Conservation (phyloP, 2,329 filamentous ascomycete genomes). For the Camptophora hylomeconis region DNA sequence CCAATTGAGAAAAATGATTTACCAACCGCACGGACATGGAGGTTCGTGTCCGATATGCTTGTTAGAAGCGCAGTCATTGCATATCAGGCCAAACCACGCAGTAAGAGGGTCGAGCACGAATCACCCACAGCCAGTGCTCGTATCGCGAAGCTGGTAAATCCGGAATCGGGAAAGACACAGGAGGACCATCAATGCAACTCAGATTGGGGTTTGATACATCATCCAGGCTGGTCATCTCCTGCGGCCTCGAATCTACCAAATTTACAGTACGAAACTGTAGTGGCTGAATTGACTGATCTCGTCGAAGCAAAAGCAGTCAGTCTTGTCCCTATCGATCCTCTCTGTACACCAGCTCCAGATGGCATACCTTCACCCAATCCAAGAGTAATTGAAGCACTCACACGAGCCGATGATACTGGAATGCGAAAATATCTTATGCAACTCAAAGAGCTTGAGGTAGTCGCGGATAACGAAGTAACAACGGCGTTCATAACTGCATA, state of each 20-base stretch:
- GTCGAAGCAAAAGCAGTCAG: conserved; percentile 91
- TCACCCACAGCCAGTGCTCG: conserved; percentile 7
- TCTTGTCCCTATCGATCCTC: conserved; percentile 51
- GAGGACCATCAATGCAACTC: conserved; percentile 12
- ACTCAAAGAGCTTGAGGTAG: conserved; percentile 54
- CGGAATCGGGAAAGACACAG: conserved; percentile 6
- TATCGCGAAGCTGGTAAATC: conserved; percentile 11
- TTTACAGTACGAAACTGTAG: conserved; percentile 70
- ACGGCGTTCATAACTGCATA: conserved; percentile 60
- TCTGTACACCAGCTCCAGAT: conserved; percentile 28
- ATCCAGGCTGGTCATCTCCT: conserved; percentile 81
- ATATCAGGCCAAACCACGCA: conserved; percentile 60
- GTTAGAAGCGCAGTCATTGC: conserved; percentile 68
- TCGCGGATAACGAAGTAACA: conserved; percentile 37
- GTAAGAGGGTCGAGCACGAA: conserved; percentile 33
- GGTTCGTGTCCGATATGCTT: conserved; percentile 60
- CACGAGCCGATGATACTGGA: conserved; percentile 56
- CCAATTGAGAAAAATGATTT: conserved; percentile 79
- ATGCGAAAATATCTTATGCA: conserved; percentile 67
- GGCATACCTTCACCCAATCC: conserved; percentile 10
- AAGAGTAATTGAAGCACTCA: conserved; percentile 57
- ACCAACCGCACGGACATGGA: conserved; percentile 52
- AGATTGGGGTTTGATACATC: conserved; percentile 74
- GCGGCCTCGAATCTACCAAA: conserved; percentile 60
- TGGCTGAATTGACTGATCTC: conserved; percentile 73